These are phyloP conservation scores for Globisporangium canariense DNA, from an alignment of 352 stramenopile species.

Conservation along the genomic window DNA sequence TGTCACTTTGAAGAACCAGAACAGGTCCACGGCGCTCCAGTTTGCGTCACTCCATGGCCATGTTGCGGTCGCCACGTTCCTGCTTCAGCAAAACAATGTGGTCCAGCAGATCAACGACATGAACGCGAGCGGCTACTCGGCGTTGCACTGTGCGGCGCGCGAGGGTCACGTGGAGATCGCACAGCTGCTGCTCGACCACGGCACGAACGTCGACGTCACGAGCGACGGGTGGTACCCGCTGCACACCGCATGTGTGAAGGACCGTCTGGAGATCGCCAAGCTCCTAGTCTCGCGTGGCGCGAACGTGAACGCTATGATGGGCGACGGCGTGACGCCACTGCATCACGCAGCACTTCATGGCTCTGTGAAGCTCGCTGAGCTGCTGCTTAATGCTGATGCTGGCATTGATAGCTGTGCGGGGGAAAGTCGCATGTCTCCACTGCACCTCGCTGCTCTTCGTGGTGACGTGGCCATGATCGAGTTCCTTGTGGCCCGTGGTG, in stretches of 20 bases:
- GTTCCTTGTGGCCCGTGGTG: conserved; percentile 9
- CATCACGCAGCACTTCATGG: conserved; percentile 7
- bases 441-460: conserved; percentile 11
- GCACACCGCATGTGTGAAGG: conserved; percentile 9
- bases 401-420: background rate
- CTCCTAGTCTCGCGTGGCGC: conserved; percentile 9
- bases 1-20: background rate
- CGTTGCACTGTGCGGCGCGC: conserved; percentile 11
- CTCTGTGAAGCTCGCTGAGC: background rate
- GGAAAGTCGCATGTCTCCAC: conserved; percentile 7
- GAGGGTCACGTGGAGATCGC: background rate
- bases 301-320: conserved; percentile 8
- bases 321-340: conserved; percentile 7
- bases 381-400: conserved; percentile 7
- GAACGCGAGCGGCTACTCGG: conserved; percentile 10
- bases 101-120: conserved; percentile 3
- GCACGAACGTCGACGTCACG: conserved; percentile 5
- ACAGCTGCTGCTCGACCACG: conserved; percentile 10
- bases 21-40: conserved; percentile 9
- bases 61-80: background rate
- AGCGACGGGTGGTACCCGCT: conserved; percentile 14
- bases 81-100: background rate
- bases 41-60: background rate
- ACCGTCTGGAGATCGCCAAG: conserved; percentile 3
- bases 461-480: conserved; percentile 9